Evolutionary conservation across 306 rosid species (phyloP), one percentile per base, ranked within the genome.

Genomic region (Urtica urens): DNA sequence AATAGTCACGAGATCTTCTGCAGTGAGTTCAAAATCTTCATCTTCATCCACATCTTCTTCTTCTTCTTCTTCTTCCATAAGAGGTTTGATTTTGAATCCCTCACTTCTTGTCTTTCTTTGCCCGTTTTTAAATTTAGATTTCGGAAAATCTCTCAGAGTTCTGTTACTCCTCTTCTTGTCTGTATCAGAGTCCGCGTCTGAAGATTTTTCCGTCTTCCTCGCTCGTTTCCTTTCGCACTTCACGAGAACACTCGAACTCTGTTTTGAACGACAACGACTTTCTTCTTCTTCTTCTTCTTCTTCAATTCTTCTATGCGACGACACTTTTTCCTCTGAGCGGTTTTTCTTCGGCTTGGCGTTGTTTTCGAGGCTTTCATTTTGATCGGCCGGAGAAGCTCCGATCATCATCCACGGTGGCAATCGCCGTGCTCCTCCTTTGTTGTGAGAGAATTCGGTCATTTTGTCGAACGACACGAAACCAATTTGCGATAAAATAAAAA

Each of bases 381-480:
- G 67, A 60, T 21, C 69, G 21, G 72, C 63, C 37, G 39, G 62
- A 45, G 63, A 72, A 29, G 51, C 65, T 35, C 71, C 79, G 68
- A 75, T 57, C 88, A 87, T 80, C 88, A 87, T 80, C 96, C 96
- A 80, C 38, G 63, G 30, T 0, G 94, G 94, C 66, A 88, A 62
- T 23, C 74, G 78, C 10, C 96, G 81, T 79, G 73, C 73, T 90
- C 95, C 95, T 85, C n/a, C n/a, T n/a, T n/a, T n/a, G n/a, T n/a
- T n/a, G n/a, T n/a, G n/a, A n/a, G n/a, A n/a, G n/a, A n/a, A n/a
- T n/a, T n/a, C n/a, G n/a, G n/a, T n/a, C n/a, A n/a, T n/a, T n/a
- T n/a, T n/a, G n/a, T n/a, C n/a, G n/a, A n/a, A n/a, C n/a, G n/a
- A n/a, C n/a, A n/a, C n/a, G n/a, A n/a, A n/a, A n/a, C n/a, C n/a